Evolutionary conservation across 306 rosid genomes (phyloP).

Genomic region (Albizia julibrissin): DNA sequence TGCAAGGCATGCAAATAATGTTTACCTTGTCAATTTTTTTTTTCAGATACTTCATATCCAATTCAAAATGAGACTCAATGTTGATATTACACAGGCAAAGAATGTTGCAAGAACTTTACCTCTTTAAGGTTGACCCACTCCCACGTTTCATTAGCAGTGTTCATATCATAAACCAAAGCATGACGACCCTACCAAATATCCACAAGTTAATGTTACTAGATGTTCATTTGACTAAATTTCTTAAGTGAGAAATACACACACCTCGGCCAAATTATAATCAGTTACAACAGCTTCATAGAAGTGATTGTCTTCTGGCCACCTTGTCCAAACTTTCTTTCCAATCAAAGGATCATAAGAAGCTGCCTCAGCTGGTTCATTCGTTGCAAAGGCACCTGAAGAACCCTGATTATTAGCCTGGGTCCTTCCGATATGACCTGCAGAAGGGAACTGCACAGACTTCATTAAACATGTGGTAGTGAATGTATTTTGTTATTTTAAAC

Average conservation of each 20-base stretch:
- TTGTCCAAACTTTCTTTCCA: slow-evolving; percentile 83
- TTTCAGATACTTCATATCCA: neutral
- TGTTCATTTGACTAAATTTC: slow-evolving; percentile 10
- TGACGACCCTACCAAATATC: slow-evolving; percentile 60
- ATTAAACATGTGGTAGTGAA: slow-evolving; percentile 44
- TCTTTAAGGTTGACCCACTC: slow-evolving; percentile 90
- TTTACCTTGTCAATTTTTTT: neutral
- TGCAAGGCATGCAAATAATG: slow-evolving; percentile 1
- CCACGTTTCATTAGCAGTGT: slow-evolving; percentile 73
- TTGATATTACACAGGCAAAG: neutral
- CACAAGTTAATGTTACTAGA: neutral
- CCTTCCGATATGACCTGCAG: slow-evolving; percentile 51
- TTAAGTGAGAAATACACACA: slow-evolving; percentile 29
- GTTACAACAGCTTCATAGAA: slow-evolving; percentile 87
- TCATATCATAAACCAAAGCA: slow-evolving; percentile 78
- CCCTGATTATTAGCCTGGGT: slow-evolving; percentile 53
- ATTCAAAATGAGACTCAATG: slow-evolving; percentile 14
- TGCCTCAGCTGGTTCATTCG: slow-evolving; percentile 52
- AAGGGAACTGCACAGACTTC: slow-evolving; percentile 61
- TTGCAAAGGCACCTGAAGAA: slow-evolving; percentile 46
- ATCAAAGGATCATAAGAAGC: slow-evolving; percentile 48
- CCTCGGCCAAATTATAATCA: slow-evolving; percentile 62
- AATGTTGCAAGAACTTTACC: slow-evolving; percentile 40
- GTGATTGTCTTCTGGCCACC: slow-evolving; percentile 93
- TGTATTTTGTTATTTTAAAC: slow-evolving; percentile 6